Conservation (phyloP, 2,329 filamentous ascomycete genomes). For the Stachybotrys chlorohalonatus region DNA sequence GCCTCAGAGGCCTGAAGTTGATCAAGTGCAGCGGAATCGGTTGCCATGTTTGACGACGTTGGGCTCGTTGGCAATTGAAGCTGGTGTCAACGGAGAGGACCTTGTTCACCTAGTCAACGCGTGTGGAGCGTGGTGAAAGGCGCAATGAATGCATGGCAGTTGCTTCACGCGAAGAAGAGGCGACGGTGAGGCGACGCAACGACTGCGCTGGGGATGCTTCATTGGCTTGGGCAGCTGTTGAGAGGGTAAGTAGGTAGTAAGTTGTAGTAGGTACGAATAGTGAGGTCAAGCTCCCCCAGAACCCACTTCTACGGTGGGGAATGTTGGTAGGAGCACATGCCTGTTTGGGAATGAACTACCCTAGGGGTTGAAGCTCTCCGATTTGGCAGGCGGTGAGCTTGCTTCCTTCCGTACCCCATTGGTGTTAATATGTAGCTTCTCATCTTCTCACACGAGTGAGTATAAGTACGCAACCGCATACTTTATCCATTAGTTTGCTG, state of each 20-base stretch:
- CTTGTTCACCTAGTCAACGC: background rate
- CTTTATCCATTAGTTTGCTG: no score
- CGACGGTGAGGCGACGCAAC: background rate
- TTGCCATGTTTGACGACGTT: constrained; percentile 10
- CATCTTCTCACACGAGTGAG: no score
- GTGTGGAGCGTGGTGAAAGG: background rate
- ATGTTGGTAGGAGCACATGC: background rate
- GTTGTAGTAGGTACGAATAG: background rate
- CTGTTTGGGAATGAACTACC: background rate
- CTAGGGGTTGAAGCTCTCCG: background rate
- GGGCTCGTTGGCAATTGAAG: background rate
- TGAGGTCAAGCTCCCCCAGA: background rate
- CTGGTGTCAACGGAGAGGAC: no score
- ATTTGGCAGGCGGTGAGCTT: background rate
- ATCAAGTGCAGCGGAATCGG: constrained; percentile 1
- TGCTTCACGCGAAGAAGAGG: no score
- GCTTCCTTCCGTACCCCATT: background rate
- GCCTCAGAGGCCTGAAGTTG: constrained; percentile 19
- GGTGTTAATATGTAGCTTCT: no score
- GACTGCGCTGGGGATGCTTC: background rate
- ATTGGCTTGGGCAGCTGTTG: background rate
- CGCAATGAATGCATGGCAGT: background rate
- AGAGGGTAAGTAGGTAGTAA: background rate
- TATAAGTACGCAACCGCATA: no score
- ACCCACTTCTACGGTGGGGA: background rate